A percentile compares a stretch with the other conserved stretches of the same genome.
Conservation (phyloP, 768 basidiomycete species). For the Gymnopilus junonius region DNA sequence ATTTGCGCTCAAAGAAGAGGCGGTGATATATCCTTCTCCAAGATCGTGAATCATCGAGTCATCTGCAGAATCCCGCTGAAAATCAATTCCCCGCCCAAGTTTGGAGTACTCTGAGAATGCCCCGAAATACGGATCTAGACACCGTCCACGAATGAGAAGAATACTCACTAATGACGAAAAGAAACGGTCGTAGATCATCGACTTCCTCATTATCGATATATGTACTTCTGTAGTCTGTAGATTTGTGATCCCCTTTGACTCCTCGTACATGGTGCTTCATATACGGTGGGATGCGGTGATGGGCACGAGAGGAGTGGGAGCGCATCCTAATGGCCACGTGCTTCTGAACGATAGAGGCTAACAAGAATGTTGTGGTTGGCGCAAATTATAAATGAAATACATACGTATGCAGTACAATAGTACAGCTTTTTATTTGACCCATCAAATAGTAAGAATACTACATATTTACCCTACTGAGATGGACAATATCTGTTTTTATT, state of each 20-base stretch:
- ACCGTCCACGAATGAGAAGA: background rate
- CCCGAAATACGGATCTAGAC: background rate
- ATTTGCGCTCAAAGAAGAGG: slow-evolving; percentile 12
- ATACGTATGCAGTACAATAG: background rate
- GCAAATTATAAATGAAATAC: background rate
- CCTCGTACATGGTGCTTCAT: background rate
- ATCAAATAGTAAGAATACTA: background rate
- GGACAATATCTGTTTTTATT: background rate
- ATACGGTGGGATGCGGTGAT: slow-evolving; percentile 2
- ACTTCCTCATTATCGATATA: background rate
- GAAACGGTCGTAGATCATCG: background rate
- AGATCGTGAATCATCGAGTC: background rate
- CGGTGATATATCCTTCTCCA: background rate
- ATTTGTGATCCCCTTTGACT: slow-evolving; percentile 2
- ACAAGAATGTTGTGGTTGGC: background rate
- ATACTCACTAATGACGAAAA: background rate
- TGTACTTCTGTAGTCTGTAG: background rate
- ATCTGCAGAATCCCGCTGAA: background rate
- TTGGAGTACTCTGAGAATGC: background rate
- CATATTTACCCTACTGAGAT: background rate
- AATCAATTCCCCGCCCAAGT: background rate
- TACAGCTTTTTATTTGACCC: background rate
- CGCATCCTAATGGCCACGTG: background rate
- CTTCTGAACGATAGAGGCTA: background rate
- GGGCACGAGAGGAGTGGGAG: background rate